Conservation (phyloP, 306 rosid genomes). For the Neltuma alba region DNA sequence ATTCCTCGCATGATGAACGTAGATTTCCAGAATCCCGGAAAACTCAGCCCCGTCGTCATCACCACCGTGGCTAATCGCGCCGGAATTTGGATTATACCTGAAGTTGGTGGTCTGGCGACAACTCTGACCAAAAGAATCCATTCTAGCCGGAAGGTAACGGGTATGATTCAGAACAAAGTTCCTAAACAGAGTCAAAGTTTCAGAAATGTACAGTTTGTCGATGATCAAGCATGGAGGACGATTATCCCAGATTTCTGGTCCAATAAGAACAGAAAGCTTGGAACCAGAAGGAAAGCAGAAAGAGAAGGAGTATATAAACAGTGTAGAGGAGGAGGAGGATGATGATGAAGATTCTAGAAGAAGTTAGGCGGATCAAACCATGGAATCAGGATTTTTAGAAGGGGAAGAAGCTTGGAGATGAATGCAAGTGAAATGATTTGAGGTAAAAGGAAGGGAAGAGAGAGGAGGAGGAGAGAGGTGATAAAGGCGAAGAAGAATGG, state of each 20-base stretch:
- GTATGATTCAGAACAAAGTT: background rate
- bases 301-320: background rate
- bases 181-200: constrained; percentile 25
- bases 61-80: constrained; percentile 32
- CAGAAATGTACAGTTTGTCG: background rate
- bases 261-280: background rate
- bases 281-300: constrained; percentile 9
- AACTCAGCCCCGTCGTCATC: constrained; percentile 55
- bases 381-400: constrained; percentile 34
- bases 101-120: constrained; percentile 50
- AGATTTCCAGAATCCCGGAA: constrained; percentile 73
- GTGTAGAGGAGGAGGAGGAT: background rate
- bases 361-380: constrained; percentile 29
- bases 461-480: background rate
- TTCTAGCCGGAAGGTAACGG: constrained; percentile 30
- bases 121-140: constrained; percentile 72
- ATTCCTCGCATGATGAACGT: constrained; percentile 86
- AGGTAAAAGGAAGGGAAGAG: background rate
- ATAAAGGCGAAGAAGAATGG: too few relatives aligned
- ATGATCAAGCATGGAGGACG: constrained; percentile 12
- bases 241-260: background rate
- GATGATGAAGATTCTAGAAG: constrained; percentile 17
- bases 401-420: constrained; percentile 42
- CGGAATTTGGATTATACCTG: constrained; percentile 60
- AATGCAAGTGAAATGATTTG: constrained; percentile 30